Evolutionary conservation across 2,329 filamentous ascomycete species (phyloP).

Genomic region (Calonectria pauciramosa): DNA sequence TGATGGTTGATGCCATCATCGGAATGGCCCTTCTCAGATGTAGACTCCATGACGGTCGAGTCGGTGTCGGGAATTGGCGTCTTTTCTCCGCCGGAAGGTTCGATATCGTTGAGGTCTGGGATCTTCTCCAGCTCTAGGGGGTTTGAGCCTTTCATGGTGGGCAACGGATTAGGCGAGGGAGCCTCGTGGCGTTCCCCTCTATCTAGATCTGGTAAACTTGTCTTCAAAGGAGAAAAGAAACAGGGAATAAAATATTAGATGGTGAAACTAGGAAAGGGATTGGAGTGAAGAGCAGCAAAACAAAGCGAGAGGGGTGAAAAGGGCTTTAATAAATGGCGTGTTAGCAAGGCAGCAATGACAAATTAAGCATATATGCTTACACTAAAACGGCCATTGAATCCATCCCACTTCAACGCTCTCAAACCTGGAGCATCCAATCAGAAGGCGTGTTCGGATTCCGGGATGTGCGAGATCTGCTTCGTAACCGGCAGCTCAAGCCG

Average conservation of each 20-base stretch:
- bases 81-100: neutral
- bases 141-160: neutral
- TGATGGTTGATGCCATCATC: neutral
- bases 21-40: neutral
- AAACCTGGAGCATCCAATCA: neutral
- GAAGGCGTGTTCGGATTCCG: neutral
- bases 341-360: neutral
- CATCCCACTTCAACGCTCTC: neutral
- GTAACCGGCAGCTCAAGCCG: neutral
- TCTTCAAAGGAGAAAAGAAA: neutral
- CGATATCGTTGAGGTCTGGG: neutral
- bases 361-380: neutral
- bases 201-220: neutral
- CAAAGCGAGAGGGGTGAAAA: neutral
- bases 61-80: neutral
- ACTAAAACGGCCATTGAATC: neutral
- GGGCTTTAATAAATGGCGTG: neutral
- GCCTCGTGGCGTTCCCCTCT: neutral
- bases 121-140: neutral
- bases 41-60: conserved; percentile 5
- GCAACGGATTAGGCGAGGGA: neutral
- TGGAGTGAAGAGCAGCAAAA: neutral
- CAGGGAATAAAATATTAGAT: neutral
- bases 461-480: neutral
- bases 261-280: neutral